Base-by-base conservation (phyloP, 345 rosid species). In the Lagerstroemia speciosa region DNA sequence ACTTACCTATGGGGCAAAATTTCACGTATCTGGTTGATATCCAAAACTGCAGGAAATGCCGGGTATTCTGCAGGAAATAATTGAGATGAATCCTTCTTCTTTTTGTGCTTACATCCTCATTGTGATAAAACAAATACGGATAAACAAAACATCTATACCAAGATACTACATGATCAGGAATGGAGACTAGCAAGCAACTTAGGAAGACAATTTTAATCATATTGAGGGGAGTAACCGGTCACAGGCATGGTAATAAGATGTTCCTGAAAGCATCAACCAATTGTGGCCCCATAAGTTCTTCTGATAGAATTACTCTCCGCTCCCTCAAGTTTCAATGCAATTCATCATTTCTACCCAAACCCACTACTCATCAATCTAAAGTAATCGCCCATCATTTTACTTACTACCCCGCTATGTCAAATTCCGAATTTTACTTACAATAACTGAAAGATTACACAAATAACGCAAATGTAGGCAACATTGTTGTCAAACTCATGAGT, bases 1-100 rank as follows among this genome's bases (percentile, higher is more conserved):
- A 20, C 62, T 50, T n/a, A 87, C 97, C 97, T 82, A 79, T 91
- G 97, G n/a, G 99, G 99, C 68, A 94, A 78, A 75, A 94, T 88
- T 64, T 91, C 93, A 70, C 79, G 86, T 69, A 94, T 91, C 87
- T 86, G 85, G 72, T 94, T 91, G 57, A 91, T 86, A 72, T 94
- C 96, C 95, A 94, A 82, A 73, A 94, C 95, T 22, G 84, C 79
- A 46, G 93, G 93, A 77, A 76, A 88, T 58, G 93, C 89, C n/a
- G 85, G 73, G 70, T 73, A 87, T 46, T 76, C 93, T 87, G 80
- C 41, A 69, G n/a, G 17, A 48, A 48, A 48, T 48, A 7, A 20
- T 48, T 48, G n/a, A 48, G 22, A 17, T 17, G 53, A 48, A 16
- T 48, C n/a, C 53, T 48, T 16, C 53, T 3, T 48, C 17, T 17